These are phyloP conservation scores for Cladophialophora carrionii DNA, from an alignment of 2,329 filamentous ascomycete species.

Conservation along the genomic window DNA sequence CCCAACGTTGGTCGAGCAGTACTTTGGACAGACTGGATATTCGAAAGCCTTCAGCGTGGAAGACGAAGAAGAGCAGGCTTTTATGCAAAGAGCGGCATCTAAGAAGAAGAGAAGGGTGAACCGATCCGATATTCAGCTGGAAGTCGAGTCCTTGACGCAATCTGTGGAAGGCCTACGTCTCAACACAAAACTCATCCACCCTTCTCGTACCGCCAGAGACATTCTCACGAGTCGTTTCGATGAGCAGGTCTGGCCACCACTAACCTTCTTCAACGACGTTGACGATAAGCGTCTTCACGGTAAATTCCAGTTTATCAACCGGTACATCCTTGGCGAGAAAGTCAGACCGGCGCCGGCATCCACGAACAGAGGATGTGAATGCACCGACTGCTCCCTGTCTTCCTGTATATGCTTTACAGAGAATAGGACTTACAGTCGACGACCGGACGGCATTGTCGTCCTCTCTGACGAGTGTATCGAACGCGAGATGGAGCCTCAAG, in stretches of 20 bases:
- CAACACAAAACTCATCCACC: slow-evolving; percentile 23
- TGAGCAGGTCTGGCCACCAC: slow-evolving; percentile 22
- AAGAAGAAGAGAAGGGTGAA: slow-evolving; percentile 31
- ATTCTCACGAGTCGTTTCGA: slow-evolving; percentile 35
- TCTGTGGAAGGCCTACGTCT: slow-evolving; percentile 7
- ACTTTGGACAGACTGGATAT: slow-evolving; percentile 31
- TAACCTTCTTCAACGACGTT: slow-evolving; percentile 37
- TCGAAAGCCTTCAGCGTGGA: slow-evolving; percentile 21
- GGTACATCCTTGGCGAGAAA: slow-evolving; percentile 32
- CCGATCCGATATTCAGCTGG: slow-evolving; percentile 10
- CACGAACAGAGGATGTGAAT: slow-evolving; percentile 31
- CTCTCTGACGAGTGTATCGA: slow-evolving; percentile 34
- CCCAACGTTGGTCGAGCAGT: slow-evolving; percentile 25
- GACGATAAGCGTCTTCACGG: slow-evolving; percentile 34
- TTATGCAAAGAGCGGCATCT: slow-evolving; percentile 21
- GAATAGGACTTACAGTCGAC: slow-evolving; percentile 24
- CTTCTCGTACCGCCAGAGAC: slow-evolving; percentile 23
- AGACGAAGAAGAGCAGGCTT: slow-evolving; percentile 14
- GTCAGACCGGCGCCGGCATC: slow-evolving; percentile 24
- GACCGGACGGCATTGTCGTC: slow-evolving; percentile 32
- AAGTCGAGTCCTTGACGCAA: slow-evolving; percentile 8
- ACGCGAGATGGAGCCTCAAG: slow-evolving; percentile 16
- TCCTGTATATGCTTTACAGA: slow-evolving; percentile 32
- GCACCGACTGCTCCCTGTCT: slow-evolving; percentile 23
- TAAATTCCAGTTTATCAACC: slow-evolving; percentile 38